Percentiles rank a stretch among this genome's conserved stretches.
These are phyloP conservation scores for Trichoderma citrinoviride DNA, from an alignment of 2,329 filamentous ascomycete species.

Conservation along the genomic window DNA sequence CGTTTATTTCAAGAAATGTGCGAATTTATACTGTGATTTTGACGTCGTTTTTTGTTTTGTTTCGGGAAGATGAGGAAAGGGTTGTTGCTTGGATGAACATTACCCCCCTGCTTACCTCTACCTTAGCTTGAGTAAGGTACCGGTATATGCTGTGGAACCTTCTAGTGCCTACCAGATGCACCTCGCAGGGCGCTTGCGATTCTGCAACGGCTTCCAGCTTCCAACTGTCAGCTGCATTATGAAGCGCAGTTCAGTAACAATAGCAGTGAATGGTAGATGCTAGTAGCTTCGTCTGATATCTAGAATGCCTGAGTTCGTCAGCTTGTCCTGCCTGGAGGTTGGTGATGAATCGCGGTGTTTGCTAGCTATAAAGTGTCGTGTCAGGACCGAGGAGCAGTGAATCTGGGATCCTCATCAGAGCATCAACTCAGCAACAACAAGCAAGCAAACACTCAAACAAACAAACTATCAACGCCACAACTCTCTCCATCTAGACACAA, in stretches of 20 bases:
- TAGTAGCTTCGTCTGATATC: constrained; percentile 22
- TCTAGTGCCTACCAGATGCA: constrained; percentile 29
- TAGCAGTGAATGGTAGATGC: constrained; percentile 1
- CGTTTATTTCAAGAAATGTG: too few species aligned
- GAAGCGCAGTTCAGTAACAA: constrained; percentile 6
- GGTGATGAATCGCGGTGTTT: constrained; percentile 24
- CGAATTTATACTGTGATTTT: too few species aligned
- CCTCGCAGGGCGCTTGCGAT: constrained; percentile 18
- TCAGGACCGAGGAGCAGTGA: not conserved
- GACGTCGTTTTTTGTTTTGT: too few species aligned
- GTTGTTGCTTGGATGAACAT: too few species aligned
- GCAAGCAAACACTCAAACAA: constrained; percentile 25
- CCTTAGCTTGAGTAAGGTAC: not conserved
- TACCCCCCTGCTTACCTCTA: too few species aligned
- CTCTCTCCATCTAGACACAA: not conserved
- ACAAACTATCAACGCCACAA: not conserved
- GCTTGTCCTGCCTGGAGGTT: constrained; percentile 24
- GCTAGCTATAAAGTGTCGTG: constrained; percentile 34
- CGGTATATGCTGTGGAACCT: constrained; percentile 23
- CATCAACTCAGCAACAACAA: constrained; percentile 22
- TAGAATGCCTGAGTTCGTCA: constrained; percentile 25
- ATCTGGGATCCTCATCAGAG: constrained; percentile 26
- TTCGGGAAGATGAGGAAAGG: too few species aligned
- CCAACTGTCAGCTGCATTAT: constrained; percentile 20
- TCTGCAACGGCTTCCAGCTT: not conserved